A percentile compares a stretch with the other conserved stretches of the same genome.
These are phyloP conservation scores for Xylaria castorea DNA, from an alignment of 495 filamentous ascomycete species.

Conservation along the genomic window DNA sequence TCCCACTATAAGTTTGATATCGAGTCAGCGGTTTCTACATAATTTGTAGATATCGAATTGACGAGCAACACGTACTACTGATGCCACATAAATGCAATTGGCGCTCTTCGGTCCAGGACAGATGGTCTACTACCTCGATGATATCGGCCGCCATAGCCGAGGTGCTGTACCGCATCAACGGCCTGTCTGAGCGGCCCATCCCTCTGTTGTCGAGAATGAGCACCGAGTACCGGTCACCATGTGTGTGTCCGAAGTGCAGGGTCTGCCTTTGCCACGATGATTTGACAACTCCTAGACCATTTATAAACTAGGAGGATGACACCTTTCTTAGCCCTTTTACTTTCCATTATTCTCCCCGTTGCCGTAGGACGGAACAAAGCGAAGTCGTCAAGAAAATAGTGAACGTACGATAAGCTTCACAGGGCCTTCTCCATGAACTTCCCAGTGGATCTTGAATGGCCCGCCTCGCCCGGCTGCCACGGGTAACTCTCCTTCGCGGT, in stretches of 20 bases:
- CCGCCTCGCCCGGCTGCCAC: slow-evolving; percentile 72
- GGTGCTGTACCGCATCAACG: slow-evolving; percentile 71
- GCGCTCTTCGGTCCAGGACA: slow-evolving; percentile 66
- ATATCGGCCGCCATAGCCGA: slow-evolving; percentile 78
- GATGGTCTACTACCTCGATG: slow-evolving; percentile 69
- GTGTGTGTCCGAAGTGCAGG: slow-evolving; percentile 75
- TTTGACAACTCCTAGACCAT: slow-evolving; percentile 68
- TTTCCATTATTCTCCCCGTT: background rate
- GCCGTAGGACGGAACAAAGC: background rate
- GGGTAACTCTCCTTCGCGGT: slow-evolving; percentile 60
- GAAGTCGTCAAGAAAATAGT: background rate
- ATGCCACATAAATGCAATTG: slow-evolving; percentile 75
- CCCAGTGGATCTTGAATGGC: slow-evolving; percentile 73
- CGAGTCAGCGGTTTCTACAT: background rate
- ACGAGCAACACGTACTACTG: slow-evolving; percentile 26
- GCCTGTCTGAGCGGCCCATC: slow-evolving; percentile 79
- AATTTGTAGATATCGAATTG: background rate
- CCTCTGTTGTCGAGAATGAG: slow-evolving; percentile 83
- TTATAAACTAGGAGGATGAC: slow-evolving; percentile 58
- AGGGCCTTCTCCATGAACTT: slow-evolving; percentile 78
- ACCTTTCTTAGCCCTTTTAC: background rate
- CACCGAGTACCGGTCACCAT: slow-evolving; percentile 67
- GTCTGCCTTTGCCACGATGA: slow-evolving; percentile 78
- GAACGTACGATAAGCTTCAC: slow-evolving; percentile 71
- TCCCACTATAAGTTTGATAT: slow-evolving; percentile 17